These are phyloP conservation scores for Aureobasidium zeae DNA, from an alignment of 2,329 filamentous ascomycete genomes.

Conservation along the genomic window DNA sequence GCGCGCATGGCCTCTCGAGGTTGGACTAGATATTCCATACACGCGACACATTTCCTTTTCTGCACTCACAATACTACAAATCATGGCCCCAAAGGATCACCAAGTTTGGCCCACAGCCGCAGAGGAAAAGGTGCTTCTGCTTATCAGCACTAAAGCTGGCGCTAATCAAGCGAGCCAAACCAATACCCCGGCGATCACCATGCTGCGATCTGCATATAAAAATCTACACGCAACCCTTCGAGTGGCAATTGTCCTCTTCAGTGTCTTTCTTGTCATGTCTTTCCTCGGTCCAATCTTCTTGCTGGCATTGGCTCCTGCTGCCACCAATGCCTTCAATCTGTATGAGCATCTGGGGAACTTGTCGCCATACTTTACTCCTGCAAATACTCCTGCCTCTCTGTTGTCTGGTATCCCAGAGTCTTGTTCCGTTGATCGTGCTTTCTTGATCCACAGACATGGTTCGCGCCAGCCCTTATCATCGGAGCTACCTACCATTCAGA, in stretches of 20 bases:
- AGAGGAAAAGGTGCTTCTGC: too few species aligned
- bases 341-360: constrained; percentile 17
- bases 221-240: background rate
- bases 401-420: constrained; percentile 14
- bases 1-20: too few species aligned
- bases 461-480: constrained; percentile 14
- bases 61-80: too few species aligned
- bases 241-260: background rate
- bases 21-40: too few species aligned
- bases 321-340: constrained; percentile 3
- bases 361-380: constrained; percentile 15
- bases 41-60: too few species aligned
- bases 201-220: background rate
- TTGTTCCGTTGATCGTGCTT: constrained; percentile 15
- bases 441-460: constrained; percentile 17
- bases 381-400: constrained; percentile 11
- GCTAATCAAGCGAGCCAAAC: constrained; percentile 1
- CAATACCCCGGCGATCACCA: background rate
- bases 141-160: constrained; percentile 7
- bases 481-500: constrained; percentile 14
- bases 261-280: background rate
- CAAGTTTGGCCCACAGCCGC: too few species aligned
- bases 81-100: too few species aligned
- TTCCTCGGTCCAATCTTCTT: background rate
- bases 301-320: constrained; percentile 1